phyloP scores from a whole-genome alignment of 2,329 filamentous ascomycete species.

The Claviceps humidiphila region DNA sequence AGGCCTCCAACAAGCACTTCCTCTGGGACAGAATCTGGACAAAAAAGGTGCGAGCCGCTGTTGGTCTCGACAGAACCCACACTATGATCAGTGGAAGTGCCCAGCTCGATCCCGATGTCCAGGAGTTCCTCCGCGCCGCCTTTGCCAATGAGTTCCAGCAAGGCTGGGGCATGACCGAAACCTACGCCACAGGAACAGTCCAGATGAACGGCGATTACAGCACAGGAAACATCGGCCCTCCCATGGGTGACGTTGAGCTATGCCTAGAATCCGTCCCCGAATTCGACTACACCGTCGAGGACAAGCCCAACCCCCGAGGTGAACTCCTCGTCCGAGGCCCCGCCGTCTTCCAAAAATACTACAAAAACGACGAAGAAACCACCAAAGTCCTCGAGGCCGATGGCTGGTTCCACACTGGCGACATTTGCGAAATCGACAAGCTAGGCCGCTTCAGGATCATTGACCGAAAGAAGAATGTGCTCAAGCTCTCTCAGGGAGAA shows the following conservation, averaged over 20 bases:
- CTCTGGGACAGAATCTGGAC: constrained; percentile 83
- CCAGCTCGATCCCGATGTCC: constrained; percentile 76
- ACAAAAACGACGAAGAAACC: constrained; percentile 81
- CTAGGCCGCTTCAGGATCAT: constrained; percentile 83
- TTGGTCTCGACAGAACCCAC: constrained; percentile 63
- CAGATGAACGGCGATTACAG: constrained; percentile 61
- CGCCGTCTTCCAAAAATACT: constrained; percentile 76
- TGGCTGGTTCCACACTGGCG: constrained; percentile 95
- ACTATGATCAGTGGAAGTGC: constrained; percentile 81
- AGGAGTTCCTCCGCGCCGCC: constrained; percentile 76
- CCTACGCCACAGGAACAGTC: constrained; percentile 63
- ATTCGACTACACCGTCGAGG: constrained; percentile 79
- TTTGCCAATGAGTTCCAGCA: constrained; percentile 70
- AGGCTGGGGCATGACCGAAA: constrained; percentile 90
- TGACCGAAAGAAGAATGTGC: constrained; percentile 96
- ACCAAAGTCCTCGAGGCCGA: constrained; percentile 68
- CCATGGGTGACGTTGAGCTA: constrained; percentile 54
- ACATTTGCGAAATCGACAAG: constrained; percentile 76
- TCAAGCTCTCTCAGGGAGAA: constrained; percentile 94
- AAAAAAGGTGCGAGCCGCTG: constrained; percentile 68
- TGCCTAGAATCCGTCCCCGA: constrained; percentile 83
- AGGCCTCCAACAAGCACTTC: constrained; percentile 67
- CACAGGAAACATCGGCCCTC: constrained; percentile 68
- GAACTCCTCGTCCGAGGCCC: constrained; percentile 76
- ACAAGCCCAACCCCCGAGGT: constrained; percentile 81